Evolutionary conservation across 73 alveolate species (phyloP).

Genomic region (Tetrahymena elliotti): DNA sequence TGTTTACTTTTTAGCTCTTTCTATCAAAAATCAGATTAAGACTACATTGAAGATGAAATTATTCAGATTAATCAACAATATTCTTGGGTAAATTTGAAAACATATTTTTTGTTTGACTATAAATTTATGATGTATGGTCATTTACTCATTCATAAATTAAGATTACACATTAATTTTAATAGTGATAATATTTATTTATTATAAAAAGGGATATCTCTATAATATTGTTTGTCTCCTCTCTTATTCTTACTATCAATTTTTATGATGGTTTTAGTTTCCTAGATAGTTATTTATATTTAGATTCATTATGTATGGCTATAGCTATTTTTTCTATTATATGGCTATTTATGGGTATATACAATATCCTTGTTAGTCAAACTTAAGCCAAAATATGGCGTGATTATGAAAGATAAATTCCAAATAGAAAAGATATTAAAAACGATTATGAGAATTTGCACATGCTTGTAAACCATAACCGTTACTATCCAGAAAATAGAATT

Average conservation of each 20-base stretch:
- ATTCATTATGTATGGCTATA: neutral
- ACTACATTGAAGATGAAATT: neutral
- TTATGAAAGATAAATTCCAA: neutral
- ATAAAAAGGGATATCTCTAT: neutral
- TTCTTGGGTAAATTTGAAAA: neutral
- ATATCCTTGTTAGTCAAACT: neutral
- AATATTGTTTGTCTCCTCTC: neutral
- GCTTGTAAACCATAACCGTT: neutral
- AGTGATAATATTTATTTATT: neutral
- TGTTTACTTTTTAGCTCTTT: neutral
- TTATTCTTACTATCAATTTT: neutral
- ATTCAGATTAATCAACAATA: neutral
- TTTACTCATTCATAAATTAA: too few species aligned
- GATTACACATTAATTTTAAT: neutral
- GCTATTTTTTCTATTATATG: neutral
- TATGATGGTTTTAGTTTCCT: neutral
- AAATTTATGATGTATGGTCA: neutral
- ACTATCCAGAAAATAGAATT: neutral
- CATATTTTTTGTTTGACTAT: neutral
- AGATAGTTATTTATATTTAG: neutral
- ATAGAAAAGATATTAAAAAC: neutral
- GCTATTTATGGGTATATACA: neutral
- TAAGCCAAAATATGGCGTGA: neutral
- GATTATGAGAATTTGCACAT: neutral
- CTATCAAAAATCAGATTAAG: neutral